Percentiles rank a stretch among this genome's conserved stretches.
phyloP scores from a whole-genome alignment of 2,329 filamentous ascomycete genomes.

The Bipolaris zeicola region DNA sequence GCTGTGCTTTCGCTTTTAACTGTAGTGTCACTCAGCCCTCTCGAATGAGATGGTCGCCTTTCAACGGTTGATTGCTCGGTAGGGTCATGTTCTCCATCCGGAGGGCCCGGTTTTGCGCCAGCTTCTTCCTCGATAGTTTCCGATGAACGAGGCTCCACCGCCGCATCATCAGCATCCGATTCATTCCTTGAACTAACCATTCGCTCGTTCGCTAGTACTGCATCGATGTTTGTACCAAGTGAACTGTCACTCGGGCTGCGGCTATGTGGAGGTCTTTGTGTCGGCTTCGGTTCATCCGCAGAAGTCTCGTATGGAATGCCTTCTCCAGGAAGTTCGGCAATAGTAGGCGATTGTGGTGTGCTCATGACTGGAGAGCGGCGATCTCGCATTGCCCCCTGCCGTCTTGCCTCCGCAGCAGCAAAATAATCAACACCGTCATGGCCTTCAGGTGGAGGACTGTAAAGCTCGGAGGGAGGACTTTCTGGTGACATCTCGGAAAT shows the following conservation, averaged over 20 bases:
- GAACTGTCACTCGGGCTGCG: conserved; percentile 37
- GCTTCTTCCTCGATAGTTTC: neutral
- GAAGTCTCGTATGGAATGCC: conserved; percentile 26
- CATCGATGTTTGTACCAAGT: conserved; percentile 37
- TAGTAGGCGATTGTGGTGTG: conserved; percentile 31
- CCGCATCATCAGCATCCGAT: neutral
- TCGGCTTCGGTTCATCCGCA: conserved; percentile 20
- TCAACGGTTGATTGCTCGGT: conserved; percentile 13
- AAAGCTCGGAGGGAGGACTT: conserved; percentile 42
- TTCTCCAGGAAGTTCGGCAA: conserved; percentile 43
- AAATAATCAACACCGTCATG: conserved; percentile 35
- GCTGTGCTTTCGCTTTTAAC: conserved; percentile 43
- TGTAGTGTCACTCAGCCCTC: conserved; percentile 41
- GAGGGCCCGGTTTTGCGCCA: neutral
- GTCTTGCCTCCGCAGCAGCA: conserved; percentile 21
- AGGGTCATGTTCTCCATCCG: neutral
- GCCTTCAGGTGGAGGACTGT: conserved; percentile 35
- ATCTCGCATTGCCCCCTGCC: conserved; percentile 30
- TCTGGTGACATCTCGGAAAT: conserved; percentile 44
- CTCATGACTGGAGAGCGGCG: conserved; percentile 36
- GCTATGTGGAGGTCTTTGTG: conserved; percentile 23
- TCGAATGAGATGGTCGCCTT: conserved; percentile 37
- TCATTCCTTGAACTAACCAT: neutral
- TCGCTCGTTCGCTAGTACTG: conserved; percentile 24
- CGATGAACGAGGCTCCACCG: conserved; percentile 3